A percentile compares a stretch with the other conserved stretches of the same genome.
These are phyloP conservation scores for Yarrowia sp. DNA, from an alignment of 805 yeast genomes.

Conservation along the genomic window DNA sequence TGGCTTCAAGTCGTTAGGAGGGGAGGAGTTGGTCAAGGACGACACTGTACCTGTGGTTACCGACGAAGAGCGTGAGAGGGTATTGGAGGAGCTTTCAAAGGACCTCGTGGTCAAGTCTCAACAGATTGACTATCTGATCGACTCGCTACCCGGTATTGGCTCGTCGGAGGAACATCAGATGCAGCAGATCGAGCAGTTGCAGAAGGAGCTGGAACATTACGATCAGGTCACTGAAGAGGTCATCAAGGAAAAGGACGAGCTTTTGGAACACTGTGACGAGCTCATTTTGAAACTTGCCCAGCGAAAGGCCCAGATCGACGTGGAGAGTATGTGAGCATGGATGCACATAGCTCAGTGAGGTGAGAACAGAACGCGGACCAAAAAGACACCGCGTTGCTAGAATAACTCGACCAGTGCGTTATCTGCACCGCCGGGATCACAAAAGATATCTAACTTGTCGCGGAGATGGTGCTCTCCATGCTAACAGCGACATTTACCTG, in stretches of 20 bases:
- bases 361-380: too few relatives aligned
- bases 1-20: slow-evolving; percentile 60
- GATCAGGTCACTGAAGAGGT: slow-evolving; percentile 58
- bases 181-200: slow-evolving; percentile 64
- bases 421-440: background rate
- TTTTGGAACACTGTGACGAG: slow-evolving; percentile 14
- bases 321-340: slow-evolving; percentile 5
- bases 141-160: slow-evolving; percentile 91
- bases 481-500: background rate
- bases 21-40: slow-evolving; percentile 66
- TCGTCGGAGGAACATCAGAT: slow-evolving; percentile 79
- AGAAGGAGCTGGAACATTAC: slow-evolving; percentile 64
- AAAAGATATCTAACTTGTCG: background rate
- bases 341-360: background rate
- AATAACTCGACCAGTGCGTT: background rate
- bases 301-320: slow-evolving; percentile 29
- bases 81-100: slow-evolving; percentile 76
- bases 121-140: slow-evolving; percentile 84
- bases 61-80: slow-evolving; percentile 52
- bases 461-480: background rate
- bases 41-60: slow-evolving; percentile 46
- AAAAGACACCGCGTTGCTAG: too few relatives aligned
- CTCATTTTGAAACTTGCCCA: slow-evolving; percentile 31
- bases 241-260: slow-evolving; percentile 35
- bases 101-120: slow-evolving; percentile 86